Conservation (phyloP, 768 basidiomycete species). For the Mycena latifolia region DNA sequence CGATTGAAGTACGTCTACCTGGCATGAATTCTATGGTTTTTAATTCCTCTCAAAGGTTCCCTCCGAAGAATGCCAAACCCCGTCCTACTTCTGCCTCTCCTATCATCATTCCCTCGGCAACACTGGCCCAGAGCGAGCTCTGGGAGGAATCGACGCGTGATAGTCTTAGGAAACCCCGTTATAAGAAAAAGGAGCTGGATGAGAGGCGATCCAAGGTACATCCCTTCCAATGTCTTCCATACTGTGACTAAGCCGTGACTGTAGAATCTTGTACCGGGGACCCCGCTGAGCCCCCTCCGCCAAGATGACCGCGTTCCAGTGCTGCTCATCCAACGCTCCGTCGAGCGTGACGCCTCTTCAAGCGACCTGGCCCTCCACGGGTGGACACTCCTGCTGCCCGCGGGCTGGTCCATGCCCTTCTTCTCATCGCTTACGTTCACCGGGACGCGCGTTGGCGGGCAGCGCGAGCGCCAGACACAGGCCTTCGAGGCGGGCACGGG, state of each 20-base stretch:
- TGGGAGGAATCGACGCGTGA: constrained; percentile 76
- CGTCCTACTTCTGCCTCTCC: constrained; percentile 43
- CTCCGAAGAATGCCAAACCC: constrained; percentile 80
- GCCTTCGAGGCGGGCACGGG: constrained; percentile 82
- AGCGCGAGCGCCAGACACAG: constrained; percentile 85
- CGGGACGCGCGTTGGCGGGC: constrained; percentile 87
- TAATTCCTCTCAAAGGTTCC: constrained; percentile 67
- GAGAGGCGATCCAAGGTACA: constrained; percentile 80
- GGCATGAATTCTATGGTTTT: neutral
- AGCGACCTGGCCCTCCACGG: constrained; percentile 73
- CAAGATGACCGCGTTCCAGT: constrained; percentile 90
- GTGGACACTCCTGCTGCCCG: constrained; percentile 89
- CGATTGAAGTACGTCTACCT: constrained; percentile 73
- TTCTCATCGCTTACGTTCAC: constrained; percentile 85
- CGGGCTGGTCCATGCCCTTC: constrained; percentile 94
- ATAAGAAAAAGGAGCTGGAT: constrained; percentile 89
- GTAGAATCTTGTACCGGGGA: constrained; percentile 86
- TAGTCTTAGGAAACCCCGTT: constrained; percentile 70
- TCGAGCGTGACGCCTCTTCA: constrained; percentile 54
- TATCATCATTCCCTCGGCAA: constrained; percentile 64
- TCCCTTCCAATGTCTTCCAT: neutral
- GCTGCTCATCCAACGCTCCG: constrained; percentile 84
- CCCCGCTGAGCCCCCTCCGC: constrained; percentile 69
- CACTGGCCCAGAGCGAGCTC: constrained; percentile 74
- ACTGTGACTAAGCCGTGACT: neutral